phyloP scores from a whole-genome alignment of 1,284 basidiomycete genomes.

The Marasmius fiardii region DNA sequence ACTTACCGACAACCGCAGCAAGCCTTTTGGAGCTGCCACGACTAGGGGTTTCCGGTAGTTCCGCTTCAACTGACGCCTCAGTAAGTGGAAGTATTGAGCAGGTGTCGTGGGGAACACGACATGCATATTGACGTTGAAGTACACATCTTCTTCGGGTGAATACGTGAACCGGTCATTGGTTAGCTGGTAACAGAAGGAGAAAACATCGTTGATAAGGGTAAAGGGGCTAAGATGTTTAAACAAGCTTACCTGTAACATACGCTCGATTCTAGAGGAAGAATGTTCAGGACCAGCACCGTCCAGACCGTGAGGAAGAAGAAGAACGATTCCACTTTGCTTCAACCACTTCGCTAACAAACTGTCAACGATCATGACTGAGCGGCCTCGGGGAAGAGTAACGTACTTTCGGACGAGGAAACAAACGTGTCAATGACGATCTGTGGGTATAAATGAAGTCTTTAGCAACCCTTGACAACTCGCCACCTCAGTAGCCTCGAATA shows the following conservation, averaged over 20 bases:
- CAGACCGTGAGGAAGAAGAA: conserved; percentile 83
- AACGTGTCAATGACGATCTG: conserved; percentile 86
- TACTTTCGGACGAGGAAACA: conserved; percentile 79
- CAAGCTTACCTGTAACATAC: conserved; percentile 72
- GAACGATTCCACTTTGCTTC: conserved; percentile 85
- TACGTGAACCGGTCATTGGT: conserved; percentile 63
- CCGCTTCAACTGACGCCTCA: conserved; percentile 78
- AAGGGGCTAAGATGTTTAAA: background rate
- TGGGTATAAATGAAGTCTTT: background rate
- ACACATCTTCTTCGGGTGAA: conserved; percentile 22
- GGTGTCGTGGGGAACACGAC: conserved; percentile 85
- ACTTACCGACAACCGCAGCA: conserved; percentile 75
- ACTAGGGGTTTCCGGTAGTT: conserved; percentile 86
- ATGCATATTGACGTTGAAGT: conserved; percentile 70
- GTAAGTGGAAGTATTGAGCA: conserved; percentile 86
- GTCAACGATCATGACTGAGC: conserved; percentile 4
- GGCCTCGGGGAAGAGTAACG: conserved; percentile 22
- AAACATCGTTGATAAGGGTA: background rate
- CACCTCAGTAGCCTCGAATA: conserved; percentile 17
- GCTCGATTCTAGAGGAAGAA: conserved; percentile 80
- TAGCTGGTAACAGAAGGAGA: conserved; percentile 42
- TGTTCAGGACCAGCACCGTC: conserved; percentile 93
- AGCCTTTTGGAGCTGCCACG: conserved; percentile 79
- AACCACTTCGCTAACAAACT: conserved; percentile 79
- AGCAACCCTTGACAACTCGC: background rate